phyloP scores from a whole-genome alignment of 164 flowering plant species.

The Stephania cephalantha region DNA sequence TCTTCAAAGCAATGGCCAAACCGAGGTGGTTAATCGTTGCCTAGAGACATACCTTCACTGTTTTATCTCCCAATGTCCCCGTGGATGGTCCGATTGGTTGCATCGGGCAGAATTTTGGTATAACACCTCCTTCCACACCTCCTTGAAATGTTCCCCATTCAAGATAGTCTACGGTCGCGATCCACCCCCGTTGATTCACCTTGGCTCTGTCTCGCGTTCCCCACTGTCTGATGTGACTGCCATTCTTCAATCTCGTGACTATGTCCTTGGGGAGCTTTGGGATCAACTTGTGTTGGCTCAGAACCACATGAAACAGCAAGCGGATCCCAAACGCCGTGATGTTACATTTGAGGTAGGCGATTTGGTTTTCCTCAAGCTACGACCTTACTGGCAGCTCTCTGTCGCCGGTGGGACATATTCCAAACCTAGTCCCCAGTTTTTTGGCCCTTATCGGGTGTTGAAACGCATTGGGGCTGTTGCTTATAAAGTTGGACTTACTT shows the following conservation, averaged over 20 bases:
- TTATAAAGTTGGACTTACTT: no score
- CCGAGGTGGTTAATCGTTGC: not conserved
- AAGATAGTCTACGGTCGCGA: no score
- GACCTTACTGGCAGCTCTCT: not conserved
- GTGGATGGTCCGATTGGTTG: not conserved
- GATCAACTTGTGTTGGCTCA: not conserved
- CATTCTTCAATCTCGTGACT: not conserved
- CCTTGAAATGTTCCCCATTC: not conserved
- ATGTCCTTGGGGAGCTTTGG: not conserved
- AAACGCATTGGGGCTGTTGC: no score
- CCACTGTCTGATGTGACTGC: not conserved
- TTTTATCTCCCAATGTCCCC: not conserved
- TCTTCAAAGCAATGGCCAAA: not conserved
- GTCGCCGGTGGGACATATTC: no score
- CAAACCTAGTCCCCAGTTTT: no score
- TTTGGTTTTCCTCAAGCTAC: conserved; percentile 8
- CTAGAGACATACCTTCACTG: not conserved
- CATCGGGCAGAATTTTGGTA: conserved; percentile 5
- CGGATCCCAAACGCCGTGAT: not conserved
- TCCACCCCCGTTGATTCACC: not conserved
- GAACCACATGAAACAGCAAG: not conserved
- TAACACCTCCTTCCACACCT: not conserved
- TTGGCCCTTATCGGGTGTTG: no score
- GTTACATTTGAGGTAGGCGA: not conserved
- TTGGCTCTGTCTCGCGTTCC: not conserved